phyloP scores from a whole-genome alignment of 192 early-diverging fungal species.

The Phycomyces blakesleeanus region DNA sequence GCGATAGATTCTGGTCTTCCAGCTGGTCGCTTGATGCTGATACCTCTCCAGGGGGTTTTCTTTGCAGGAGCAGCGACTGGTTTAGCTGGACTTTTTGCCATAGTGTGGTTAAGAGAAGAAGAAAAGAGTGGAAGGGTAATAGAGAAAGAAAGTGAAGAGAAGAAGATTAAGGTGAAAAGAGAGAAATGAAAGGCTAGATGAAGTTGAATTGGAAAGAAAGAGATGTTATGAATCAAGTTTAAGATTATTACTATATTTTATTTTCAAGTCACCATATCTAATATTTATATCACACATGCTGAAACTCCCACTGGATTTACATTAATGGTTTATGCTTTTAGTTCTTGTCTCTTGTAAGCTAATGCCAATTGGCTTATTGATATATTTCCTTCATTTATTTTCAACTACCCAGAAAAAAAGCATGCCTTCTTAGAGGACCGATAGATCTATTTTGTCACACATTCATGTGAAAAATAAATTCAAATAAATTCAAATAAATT shows the following conservation, averaged over 20 bases:
- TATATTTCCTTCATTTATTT: no score
- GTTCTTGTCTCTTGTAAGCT: no score
- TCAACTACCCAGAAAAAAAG: no score
- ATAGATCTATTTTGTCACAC: no score
- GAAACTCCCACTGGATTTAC: no score
- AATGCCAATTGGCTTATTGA: no score
- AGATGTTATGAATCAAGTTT: neutral
- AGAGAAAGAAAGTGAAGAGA: neutral
- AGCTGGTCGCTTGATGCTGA: neutral
- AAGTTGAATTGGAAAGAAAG: neutral
- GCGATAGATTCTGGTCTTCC: neutral
- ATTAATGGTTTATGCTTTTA: no score
- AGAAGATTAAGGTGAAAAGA: neutral
- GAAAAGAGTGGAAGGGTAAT: neutral
- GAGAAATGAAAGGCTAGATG: neutral
- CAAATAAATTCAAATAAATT: no score
- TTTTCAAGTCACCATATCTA: no score
- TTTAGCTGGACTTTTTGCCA: neutral
- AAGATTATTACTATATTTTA: neutral
- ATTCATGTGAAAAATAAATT: no score
- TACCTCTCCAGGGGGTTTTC: slow-evolving; percentile 2
- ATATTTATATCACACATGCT: no score
- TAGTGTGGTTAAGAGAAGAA: neutral
- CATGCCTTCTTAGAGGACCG: no score
- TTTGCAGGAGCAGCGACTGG: neutral